Conservation (phyloP, 139 green algal species). For the Tetradesmus obliquus region DNA sequence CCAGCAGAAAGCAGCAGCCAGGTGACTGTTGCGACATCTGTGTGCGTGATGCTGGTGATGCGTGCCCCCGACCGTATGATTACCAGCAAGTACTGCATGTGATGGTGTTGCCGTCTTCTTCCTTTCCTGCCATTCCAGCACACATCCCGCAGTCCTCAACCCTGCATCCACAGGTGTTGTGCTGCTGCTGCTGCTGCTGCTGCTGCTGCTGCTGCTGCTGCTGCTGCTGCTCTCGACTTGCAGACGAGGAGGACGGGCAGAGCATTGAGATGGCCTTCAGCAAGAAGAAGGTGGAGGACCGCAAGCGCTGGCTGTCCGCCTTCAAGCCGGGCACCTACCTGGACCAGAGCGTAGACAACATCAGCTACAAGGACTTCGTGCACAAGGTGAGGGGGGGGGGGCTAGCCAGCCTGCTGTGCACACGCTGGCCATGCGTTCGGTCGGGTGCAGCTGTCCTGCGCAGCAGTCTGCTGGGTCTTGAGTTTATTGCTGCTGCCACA, state of each 20-base stretch:
- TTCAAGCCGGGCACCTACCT: constrained; percentile 94
- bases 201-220: not conserved
- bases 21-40: not conserved
- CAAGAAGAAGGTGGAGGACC: constrained; percentile 98
- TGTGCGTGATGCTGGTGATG: not conserved
- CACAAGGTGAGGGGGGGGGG: constrained; percentile 76
- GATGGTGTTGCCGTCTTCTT: too few relatives aligned
- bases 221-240: not conserved
- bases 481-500: too few relatives aligned
- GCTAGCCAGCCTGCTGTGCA: too few relatives aligned
- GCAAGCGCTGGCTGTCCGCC: constrained; percentile 94
- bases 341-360: constrained; percentile 83
- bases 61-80: not conserved
- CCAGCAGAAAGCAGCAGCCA: not conserved
- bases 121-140: too few relatives aligned
- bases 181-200: not conserved
- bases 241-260: constrained; percentile 81
- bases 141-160: too few relatives aligned
- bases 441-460: too few relatives aligned
- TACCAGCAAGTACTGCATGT: too few relatives aligned
- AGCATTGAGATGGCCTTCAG: constrained; percentile 98
- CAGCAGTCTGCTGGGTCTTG: too few relatives aligned
- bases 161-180: too few relatives aligned
- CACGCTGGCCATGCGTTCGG: too few relatives aligned
- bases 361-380: constrained; percentile 97